Evolutionary conservation across 495 filamentous ascomycete genomes (phyloP), one percentile per base, ranked within the genome.

Genomic region (Hypoxylon rickii): DNA sequence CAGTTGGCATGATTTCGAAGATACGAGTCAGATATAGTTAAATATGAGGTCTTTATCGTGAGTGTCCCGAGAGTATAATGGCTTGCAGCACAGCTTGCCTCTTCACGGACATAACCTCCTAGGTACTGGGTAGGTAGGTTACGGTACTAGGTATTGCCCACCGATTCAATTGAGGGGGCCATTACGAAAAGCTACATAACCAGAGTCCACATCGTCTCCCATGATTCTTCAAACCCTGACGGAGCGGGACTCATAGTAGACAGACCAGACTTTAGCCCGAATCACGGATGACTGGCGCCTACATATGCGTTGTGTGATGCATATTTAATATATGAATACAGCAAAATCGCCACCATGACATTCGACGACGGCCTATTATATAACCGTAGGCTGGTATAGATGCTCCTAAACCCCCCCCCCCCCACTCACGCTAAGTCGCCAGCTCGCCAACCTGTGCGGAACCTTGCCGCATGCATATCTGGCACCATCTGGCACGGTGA

Each of bases 381-480:
- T 33, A 50, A 6, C 12, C 31, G 26, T 36, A 31, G 41, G 33
- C 40, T 29, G 24, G 24, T 4, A 51, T 46, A n/a, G 17, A 32
- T 46, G 16, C 20, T 37, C 7, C 15, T 11, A 17, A 53, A 29
- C 24, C 54, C 42, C 42, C 45, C 32, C 45, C 22, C 19, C 45
- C 32, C 45, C 22, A 16, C 29, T 44, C 54, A 42, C 24, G n/a
- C 4, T 29, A 10, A 10, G 24, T 42, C 36, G 32, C 16, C 26
- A 18, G 38, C 20, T 42, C 8, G 29, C 16, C 26, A 11, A 31
- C 37, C 24, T 22, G 24, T 45, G 57, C 51, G 51, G 51, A 51
- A 31, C 48, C 36, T 21, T 17, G 42, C 51, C 50, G 57, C 44
- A 51, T 55, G 20, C 21, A 22, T 34, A 33, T 40, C 6, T 40